Evolutionary conservation across 2,329 filamentous ascomycete species (phyloP), one percentile per base, ranked within the genome.

Genomic region (Atkinsonella texensis): DNA sequence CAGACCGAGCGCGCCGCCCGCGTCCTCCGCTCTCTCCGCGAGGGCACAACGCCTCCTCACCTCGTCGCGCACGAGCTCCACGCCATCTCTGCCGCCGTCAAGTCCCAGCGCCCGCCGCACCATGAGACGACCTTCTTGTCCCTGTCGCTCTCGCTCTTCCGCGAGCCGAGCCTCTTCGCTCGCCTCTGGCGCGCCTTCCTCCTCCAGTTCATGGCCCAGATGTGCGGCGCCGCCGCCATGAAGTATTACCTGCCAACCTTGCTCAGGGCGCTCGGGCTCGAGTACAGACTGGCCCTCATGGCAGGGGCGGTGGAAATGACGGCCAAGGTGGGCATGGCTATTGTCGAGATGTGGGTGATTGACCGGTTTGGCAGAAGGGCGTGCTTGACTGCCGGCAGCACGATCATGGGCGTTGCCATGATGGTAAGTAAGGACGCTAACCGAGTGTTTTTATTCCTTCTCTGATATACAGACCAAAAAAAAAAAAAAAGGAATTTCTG

Each of bases 201-300:
- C 1, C 66, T 81, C 5, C 77, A 80, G 59, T 80, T 81, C 62
- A 76, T 81, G 74, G 74, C 75, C 0, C 76, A 79, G 56, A 76
- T 80, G 74, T 79, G 75, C 56, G 77, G 78, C 18, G 76, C 76
- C 13, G 76, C 76, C 0, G 76, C 76, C 2, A 80, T 81, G 68
- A 80, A 81, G 57, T 80, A 81, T 57, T 80, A 80, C 56, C 68
- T 81, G 0, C 77, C 77, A 0, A 72, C 70, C 0, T 72, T 80
- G 9, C 74, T 81, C 53, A 62, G 68, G 49, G 70, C 70, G 3
- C 63, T 81, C 1, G 77, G 79, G 0, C 61, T 80, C 1, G 64
- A 66, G 39, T 70, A 70, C 6, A 68, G 73, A 9, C 52, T 74
- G 15, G 71, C 75, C 1, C 62, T 81, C 43, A 66, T 80, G 62